Conservation (phyloP, 768 basidiomycete genomes). For the Pisolithus albus region DNA sequence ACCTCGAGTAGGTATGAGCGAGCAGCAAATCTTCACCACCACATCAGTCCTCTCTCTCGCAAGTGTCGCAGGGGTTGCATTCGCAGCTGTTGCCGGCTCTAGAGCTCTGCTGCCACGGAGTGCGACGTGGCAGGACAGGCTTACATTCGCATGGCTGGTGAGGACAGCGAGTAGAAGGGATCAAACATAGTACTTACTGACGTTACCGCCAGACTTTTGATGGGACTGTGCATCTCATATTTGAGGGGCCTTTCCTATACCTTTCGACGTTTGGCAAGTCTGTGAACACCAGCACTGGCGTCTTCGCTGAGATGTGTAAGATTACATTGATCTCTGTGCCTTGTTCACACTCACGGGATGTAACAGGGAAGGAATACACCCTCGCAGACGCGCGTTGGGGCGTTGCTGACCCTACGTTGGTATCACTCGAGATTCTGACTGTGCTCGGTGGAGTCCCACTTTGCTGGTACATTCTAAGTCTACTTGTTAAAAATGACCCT, state of each 20-base stretch:
- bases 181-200: not conserved
- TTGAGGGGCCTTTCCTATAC: constrained; percentile 78
- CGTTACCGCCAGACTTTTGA: constrained; percentile 55
- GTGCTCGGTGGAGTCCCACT: constrained; percentile 69
- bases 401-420: constrained; percentile 66
- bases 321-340: not conserved
- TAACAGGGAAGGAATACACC: constrained; percentile 73
- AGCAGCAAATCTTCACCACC: constrained; percentile 39
- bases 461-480: constrained; percentile 64
- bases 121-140: constrained; percentile 55
- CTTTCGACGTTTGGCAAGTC: constrained; percentile 67
- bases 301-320: constrained; percentile 72
- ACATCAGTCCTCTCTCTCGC: constrained; percentile 61
- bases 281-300: constrained; percentile 61
- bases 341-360: not conserved
- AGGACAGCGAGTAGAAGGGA: constrained; percentile 13
- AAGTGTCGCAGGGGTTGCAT: constrained; percentile 46
- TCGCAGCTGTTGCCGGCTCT: constrained; percentile 47
- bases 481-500: constrained; percentile 57
- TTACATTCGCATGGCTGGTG: constrained; percentile 77
- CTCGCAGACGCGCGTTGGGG: constrained; percentile 82
- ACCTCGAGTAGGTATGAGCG: too few species aligned
- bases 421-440: constrained; percentile 78
- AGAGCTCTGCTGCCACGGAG: constrained; percentile 56
- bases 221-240: constrained; percentile 69